Evolutionary conservation across 2,329 filamentous ascomycete genomes (phyloP), one percentile per base, ranked within the genome.

Genomic region (Emmonsia crescens): DNA sequence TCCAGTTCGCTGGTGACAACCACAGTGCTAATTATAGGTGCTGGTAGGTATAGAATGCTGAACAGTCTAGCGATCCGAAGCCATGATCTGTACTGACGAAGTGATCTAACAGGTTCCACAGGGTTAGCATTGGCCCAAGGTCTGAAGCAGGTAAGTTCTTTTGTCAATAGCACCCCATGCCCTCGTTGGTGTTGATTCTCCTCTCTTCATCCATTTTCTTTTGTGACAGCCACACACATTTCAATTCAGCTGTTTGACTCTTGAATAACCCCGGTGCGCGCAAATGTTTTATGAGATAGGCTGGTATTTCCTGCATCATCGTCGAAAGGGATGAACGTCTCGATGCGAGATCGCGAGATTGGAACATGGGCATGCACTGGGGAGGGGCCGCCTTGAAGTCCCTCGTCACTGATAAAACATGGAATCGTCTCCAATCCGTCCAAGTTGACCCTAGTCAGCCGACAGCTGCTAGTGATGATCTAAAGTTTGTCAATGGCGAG

Each of bases 361-460:
- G 69, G 69, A 70, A 66, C 42, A 71, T 71, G 68, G 68, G 66
- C 33, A 66, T 70, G 46, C 68, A 70, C 59, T 71, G 69, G 69
- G 63, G 68, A 27, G 61, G 66, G 4, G 61, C 62, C 16, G 62
- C 60, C 31, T 63, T 71, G 46, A 60, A 67, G 55, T 61, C 64
- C 9, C 61, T 68, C 40, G 60, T 71, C 9, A 63, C 65, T 16
- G 56, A 57, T 19, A 63, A 68, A 16, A 61, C 65, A 21, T 70
- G 64, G 61, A 61, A 59, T 27, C 63, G 64, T 27, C 48, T 71
- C 27, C 54, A 58, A 51, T 62, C 60, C 3, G 64, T 63, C 19
- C 61, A 65, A 6, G 66, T 65, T 38, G 66, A 71, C 48, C 68
- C 69, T 5, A 60, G 60, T 59, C 61, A 67, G 38, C 59, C 65